Evolutionary conservation across 805 yeast species (phyloP).

Genomic region (Candida oleophila): DNA sequence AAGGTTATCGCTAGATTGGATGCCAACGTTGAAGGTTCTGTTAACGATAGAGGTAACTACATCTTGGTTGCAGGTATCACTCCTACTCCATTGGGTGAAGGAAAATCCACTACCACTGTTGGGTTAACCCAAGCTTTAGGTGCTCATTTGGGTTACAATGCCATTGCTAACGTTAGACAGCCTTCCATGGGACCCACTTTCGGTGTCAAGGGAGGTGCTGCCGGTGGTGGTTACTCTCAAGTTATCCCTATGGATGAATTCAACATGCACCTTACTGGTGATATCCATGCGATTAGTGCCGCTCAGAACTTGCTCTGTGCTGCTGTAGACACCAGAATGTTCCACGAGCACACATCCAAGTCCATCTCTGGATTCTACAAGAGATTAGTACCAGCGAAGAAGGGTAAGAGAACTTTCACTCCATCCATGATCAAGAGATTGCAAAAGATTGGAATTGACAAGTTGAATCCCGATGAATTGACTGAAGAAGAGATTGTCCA

Average conservation of each 20-base stretch:
- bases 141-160: slow-evolving; percentile 78
- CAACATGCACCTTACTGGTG: slow-evolving; percentile 96
- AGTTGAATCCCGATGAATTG: slow-evolving; percentile 78
- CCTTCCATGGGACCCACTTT: slow-evolving; percentile 99
- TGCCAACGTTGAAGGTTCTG: slow-evolving; percentile 64
- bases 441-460: slow-evolving; percentile 74
- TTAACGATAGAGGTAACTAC: slow-evolving; percentile 74
- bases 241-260: slow-evolving; percentile 99
- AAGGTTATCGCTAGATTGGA: slow-evolving; percentile 44
- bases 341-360: slow-evolving; percentile 88
- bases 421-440: slow-evolving; percentile 76
- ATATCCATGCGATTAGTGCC: slow-evolving; percentile 92
- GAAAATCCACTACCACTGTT: slow-evolving; percentile 93
- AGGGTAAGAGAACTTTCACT: slow-evolving; percentile 77
- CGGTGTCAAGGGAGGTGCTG: slow-evolving; percentile 99
- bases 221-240: slow-evolving; percentile 98
- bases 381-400: slow-evolving; percentile 82
- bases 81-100: slow-evolving; percentile 98
- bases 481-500: slow-evolving; percentile 69
- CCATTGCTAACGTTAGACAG: slow-evolving; percentile 94
- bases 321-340: slow-evolving; percentile 94
- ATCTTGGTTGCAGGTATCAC: slow-evolving; percentile 95
- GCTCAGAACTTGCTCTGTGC: slow-evolving; percentile 95
- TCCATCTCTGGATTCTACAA: slow-evolving; percentile 74
- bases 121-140: slow-evolving; percentile 97